These are phyloP conservation scores for Lachnum nothofagi DNA, from an alignment of 2,329 filamentous ascomycete species.

Conservation along the genomic window DNA sequence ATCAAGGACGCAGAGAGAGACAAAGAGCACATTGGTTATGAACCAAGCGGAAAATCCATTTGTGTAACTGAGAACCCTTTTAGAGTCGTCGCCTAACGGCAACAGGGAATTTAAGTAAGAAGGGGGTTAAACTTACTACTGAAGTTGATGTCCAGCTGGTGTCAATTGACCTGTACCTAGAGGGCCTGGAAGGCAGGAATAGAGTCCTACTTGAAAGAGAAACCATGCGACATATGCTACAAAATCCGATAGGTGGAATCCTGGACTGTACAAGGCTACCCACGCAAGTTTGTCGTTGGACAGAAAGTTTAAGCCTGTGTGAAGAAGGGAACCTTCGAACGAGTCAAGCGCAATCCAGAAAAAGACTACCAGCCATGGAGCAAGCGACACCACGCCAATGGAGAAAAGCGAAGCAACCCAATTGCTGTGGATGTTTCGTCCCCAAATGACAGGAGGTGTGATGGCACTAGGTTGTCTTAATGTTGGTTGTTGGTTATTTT, in stretches of 20 bases:
- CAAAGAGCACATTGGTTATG: constrained; percentile 35
- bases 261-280: constrained; percentile 12
- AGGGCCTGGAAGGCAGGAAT: constrained; percentile 32
- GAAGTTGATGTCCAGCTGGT: constrained; percentile 40
- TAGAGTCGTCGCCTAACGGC: too few relatives aligned
- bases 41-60: constrained; percentile 40
- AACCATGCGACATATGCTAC: constrained; percentile 33
- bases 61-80: constrained; percentile 24
- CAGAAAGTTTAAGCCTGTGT: constrained; percentile 8
- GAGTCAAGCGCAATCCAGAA: constrained; percentile 23
- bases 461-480: too few relatives aligned
- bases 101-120: too few relatives aligned
- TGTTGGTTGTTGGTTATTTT: too few relatives aligned
- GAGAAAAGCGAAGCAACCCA: constrained; percentile 14
- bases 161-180: constrained; percentile 38
- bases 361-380: constrained; percentile 23
- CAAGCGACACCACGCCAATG: constrained; percentile 19
- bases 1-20: constrained; percentile 25
- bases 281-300: constrained; percentile 17
- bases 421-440: background rate
- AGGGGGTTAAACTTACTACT: constrained; percentile 27
- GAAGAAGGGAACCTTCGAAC: constrained; percentile 21
- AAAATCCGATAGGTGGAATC: constrained; percentile 6
- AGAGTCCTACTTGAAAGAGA: constrained; percentile 33
- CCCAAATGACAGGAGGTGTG: too few relatives aligned